Percentiles rank a stretch among this genome's conserved stretches.
These are phyloP conservation scores for Xylaria arbuscula DNA, from an alignment of 2,329 filamentous ascomycete species.

Conservation along the genomic window DNA sequence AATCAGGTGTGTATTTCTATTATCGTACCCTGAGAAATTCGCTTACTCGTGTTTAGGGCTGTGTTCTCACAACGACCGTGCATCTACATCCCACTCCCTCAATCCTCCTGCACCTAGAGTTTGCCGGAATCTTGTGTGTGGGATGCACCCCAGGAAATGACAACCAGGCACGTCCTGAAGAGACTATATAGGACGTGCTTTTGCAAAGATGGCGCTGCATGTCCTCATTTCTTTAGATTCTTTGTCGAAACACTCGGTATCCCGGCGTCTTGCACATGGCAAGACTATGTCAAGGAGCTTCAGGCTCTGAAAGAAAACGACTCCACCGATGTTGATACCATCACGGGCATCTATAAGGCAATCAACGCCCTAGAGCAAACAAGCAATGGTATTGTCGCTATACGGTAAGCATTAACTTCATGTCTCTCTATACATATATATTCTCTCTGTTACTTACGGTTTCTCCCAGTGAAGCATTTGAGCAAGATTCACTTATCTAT, in stretches of 20 bases:
- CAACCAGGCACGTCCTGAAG: not conserved
- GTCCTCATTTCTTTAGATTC: not conserved
- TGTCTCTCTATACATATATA: not conserved
- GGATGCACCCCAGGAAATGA: slow-evolving; percentile 7
- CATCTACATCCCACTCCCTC: not conserved
- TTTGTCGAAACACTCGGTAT: slow-evolving; percentile 1
- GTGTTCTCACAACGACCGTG: not conserved
- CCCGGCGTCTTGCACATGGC: not conserved
- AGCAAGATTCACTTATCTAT: not conserved
- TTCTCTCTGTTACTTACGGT: not conserved
- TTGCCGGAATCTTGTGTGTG: not conserved
- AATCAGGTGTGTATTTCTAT: not conserved
- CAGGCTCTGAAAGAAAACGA: not conserved
- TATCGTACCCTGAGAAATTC: not conserved
- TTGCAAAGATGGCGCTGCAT: not conserved
- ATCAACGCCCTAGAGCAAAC: not conserved
- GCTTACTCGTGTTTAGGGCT: not conserved
- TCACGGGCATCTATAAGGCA: not conserved
- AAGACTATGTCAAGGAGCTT: slow-evolving; percentile 5
- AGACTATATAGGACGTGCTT: not conserved
- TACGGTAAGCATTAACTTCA: not conserved
- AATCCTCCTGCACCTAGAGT: not conserved
- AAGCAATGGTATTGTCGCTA: not conserved
- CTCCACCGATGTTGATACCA: slow-evolving; percentile 2
- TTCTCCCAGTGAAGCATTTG: not conserved